Base-by-base conservation (phyloP, 495 filamentous ascomycete species). In the Aspergillus hancockii region DNA sequence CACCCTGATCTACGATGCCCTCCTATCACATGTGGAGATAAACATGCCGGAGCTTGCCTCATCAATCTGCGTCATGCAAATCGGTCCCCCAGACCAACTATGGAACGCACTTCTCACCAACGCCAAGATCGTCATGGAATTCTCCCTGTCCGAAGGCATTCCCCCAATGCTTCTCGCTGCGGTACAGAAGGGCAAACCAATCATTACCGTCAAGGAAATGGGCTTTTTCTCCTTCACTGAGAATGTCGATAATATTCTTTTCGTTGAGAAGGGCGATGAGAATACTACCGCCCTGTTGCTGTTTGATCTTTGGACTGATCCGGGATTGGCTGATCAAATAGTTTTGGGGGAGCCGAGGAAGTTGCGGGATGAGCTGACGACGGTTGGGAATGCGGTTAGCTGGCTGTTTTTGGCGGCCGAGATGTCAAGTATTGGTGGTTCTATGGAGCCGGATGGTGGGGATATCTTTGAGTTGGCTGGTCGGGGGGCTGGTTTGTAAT, bases 101-200 rank as follows among this genome's bases (percentile, higher is more conserved):
- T 83, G 90, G 64, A 89, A 90, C 67, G 82, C 84, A 0, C 71
- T 91, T 16, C 75, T 91, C 46, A 79, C 83, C 28, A 81, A 82
- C 25, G 83, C 87, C 0, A 79, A 82, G 52, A 79, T 87, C 12
- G 84, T 83, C 1, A 78, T 90, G 16, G 88, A 91, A 67, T 81
- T 91, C 38, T 89, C 85, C 18, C 86, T 84, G 4, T 81, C 86
- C 31, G 88, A 91, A 63, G 89, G 88, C 12, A 90, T 91, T 64
- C 87, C 91, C 67, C 85, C 90, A 63, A 90, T 90, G 72, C 85
- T 92, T 13, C 88, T 85, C 0, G 88, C 90, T 67, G 89, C 88
- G 19, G 70, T 90, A 4, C 88, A 89, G 64, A 87, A 88, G 54
- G 50, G 40, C 1, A 58, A 34, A 23, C 54, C 54, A n/a, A 21